Conservation (phyloP, 2,329 filamentous ascomycete genomes). For the Neospermospora avenae region DNA sequence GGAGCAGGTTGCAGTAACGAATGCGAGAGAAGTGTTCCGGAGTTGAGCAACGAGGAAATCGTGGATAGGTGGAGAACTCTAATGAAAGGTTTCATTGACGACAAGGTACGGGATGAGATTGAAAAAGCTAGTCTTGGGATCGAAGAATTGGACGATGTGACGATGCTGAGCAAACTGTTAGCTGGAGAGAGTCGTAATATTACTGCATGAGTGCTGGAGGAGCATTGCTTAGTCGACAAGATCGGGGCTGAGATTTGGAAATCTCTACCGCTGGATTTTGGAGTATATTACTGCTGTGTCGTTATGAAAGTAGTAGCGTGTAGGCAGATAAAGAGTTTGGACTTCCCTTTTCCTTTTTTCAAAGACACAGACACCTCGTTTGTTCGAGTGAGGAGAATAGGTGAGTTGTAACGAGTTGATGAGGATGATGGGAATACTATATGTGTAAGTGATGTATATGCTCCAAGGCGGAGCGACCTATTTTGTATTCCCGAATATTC, state of each 20-base stretch:
- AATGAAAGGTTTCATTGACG: conserved; percentile 33
- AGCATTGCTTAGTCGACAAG: not conserved
- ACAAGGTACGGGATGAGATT: conserved; percentile 31
- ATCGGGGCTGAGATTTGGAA: not conserved
- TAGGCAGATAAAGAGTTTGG: no score
- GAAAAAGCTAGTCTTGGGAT: conserved; percentile 24
- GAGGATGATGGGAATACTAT: no score
- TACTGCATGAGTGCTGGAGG: not conserved
- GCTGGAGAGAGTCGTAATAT: not conserved
- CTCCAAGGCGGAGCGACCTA: no score
- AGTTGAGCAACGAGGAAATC: conserved; percentile 39
- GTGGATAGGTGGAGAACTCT: conserved; percentile 37
- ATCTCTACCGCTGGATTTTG: no score
- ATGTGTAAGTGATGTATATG: no score
- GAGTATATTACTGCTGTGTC: no score
- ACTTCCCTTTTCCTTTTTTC: no score
- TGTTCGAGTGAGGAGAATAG: no score
- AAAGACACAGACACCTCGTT: no score
- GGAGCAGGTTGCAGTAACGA: conserved; percentile 22
- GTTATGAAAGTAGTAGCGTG: no score
- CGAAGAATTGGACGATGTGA: not conserved
- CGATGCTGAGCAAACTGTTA: not conserved
- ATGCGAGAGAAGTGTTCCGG: conserved; percentile 35
- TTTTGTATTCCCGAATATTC: no score
- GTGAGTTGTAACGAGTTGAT: no score